phyloP scores from a whole-genome alignment of 345 rosid species.

The Ailanthus altissimus region DNA sequence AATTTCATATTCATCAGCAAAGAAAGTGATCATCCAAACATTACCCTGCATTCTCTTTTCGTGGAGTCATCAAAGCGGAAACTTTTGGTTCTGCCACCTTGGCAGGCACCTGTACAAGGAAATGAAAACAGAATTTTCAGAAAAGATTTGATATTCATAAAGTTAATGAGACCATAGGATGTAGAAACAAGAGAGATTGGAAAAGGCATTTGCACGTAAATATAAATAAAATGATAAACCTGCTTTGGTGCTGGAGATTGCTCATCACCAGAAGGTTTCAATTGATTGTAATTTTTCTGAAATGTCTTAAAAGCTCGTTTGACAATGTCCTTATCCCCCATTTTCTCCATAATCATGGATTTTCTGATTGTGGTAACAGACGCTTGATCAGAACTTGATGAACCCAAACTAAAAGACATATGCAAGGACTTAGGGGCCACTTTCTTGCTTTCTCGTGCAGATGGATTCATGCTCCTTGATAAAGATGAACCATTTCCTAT shows the following conservation, averaged over 20 bases:
- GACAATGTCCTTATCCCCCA: constrained; percentile 95
- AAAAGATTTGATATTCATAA: neutral
- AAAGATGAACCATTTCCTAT: constrained; percentile 35
- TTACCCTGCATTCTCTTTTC: constrained; percentile 72
- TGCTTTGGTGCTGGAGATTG: constrained; percentile 50
- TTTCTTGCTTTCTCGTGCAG: constrained; percentile 48
- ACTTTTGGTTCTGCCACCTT: constrained; percentile 40
- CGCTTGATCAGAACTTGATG: constrained; percentile 42
- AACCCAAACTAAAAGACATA: constrained; percentile 58
- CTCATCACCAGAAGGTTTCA: constrained; percentile 44
- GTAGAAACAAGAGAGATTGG: neutral
- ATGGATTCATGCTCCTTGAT: constrained; percentile 38
- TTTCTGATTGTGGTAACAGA: constrained; percentile 48
- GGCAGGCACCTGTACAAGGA: constrained; percentile 41
- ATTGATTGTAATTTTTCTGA: constrained; percentile 54
- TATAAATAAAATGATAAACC: constrained; percentile 35
- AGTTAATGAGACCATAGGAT: neutral
- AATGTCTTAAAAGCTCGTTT: constrained; percentile 84
- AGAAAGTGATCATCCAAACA: constrained; percentile 15
- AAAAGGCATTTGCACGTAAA: constrained; percentile 15
- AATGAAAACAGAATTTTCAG: constrained; percentile 12
- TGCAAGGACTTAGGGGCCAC: constrained; percentile 74
- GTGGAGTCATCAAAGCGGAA: constrained; percentile 39
- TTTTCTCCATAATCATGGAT: constrained; percentile 80
- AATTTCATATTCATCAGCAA: constrained; percentile 17